Conservation (phyloP, 2,329 filamentous ascomycete species). For the Juglanconis juglandina region DNA sequence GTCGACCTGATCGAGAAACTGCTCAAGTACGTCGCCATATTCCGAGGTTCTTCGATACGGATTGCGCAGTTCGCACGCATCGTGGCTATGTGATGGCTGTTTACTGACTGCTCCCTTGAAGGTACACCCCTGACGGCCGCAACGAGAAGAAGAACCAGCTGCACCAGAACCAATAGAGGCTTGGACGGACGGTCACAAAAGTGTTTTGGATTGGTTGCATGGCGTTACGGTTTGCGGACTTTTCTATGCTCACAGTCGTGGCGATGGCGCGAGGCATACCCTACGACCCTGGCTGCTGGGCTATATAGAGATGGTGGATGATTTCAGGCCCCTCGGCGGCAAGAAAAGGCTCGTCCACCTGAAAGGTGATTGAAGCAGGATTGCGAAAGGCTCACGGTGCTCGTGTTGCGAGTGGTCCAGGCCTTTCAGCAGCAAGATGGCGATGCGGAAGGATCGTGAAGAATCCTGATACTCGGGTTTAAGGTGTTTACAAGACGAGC, state of each 20-base stretch:
- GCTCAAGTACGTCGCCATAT: constrained; percentile 64
- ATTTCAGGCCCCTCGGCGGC: background rate
- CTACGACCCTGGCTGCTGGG: background rate
- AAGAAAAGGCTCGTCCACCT: background rate
- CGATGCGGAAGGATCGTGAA: background rate
- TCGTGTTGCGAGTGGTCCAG: background rate
- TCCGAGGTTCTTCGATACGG: background rate
- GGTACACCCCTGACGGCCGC: constrained; percentile 61
- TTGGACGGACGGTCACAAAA: background rate
- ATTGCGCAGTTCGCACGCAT: background rate
- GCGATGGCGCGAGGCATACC: background rate
- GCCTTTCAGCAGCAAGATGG: background rate
- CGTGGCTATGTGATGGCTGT: background rate
- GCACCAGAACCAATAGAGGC: constrained; percentile 17
- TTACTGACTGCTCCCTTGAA: constrained; percentile 24
- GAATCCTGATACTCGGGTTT: background rate
- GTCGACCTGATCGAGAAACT: constrained; percentile 99
- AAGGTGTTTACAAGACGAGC: background rate
- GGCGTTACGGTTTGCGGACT: constrained; percentile 12
- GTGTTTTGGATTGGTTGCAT: constrained; percentile 6
- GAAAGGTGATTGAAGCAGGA: background rate
- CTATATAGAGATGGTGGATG: background rate
- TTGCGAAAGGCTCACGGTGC: background rate
- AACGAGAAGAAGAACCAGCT: constrained; percentile 58
- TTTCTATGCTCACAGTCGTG: background rate